Percentiles rank a stretch among this genome's conserved stretches.
Conservation (phyloP, 805 yeast genomes). For the Suhomyces canberraensis region DNA sequence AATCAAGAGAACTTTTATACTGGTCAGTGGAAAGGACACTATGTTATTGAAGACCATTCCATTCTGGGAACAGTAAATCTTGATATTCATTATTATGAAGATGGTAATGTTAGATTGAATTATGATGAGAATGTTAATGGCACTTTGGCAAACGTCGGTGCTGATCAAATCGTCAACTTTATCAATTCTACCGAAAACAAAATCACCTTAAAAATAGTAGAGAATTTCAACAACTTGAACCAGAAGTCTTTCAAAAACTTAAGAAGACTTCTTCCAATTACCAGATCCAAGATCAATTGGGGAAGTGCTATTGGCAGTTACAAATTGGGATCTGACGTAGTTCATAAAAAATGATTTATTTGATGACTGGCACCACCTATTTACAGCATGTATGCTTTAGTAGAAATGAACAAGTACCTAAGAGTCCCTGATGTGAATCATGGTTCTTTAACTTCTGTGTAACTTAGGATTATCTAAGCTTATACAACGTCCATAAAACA, state of each 20-base stretch:
- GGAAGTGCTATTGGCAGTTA: slow-evolving; percentile 89
- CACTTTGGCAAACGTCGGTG: slow-evolving; percentile 23
- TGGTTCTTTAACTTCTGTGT: no score
- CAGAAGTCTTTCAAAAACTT: slow-evolving; percentile 78
- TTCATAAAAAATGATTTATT: slow-evolving; percentile 24
- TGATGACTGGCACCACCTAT: no score
- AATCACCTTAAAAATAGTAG: slow-evolving; percentile 58
- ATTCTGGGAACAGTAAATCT: slow-evolving; percentile 56
- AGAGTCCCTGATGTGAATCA: no score
- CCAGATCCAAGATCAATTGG: slow-evolving; percentile 91
- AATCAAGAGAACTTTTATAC: slow-evolving; percentile 81
- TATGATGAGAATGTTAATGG: slow-evolving; percentile 32
- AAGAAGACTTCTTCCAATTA: slow-evolving; percentile 89
- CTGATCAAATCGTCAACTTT: slow-evolving; percentile 35
- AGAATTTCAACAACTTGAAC: slow-evolving; percentile 66
- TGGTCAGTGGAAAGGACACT: slow-evolving; percentile 81
- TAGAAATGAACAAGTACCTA: no score
- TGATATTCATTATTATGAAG: slow-evolving; percentile 91
- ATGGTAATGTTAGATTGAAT: slow-evolving; percentile 86
- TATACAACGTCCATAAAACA: slow-evolving; percentile 38
- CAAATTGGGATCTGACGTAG: slow-evolving; percentile 79
- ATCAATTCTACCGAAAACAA: slow-evolving; percentile 57
- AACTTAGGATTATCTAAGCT: slow-evolving; percentile 29
- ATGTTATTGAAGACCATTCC: slow-evolving; percentile 36
- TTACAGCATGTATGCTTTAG: no score